Evolutionary conservation across 2,329 filamentous ascomycete species (phyloP).

Genomic region (Aureobasidium subglaciale): DNA sequence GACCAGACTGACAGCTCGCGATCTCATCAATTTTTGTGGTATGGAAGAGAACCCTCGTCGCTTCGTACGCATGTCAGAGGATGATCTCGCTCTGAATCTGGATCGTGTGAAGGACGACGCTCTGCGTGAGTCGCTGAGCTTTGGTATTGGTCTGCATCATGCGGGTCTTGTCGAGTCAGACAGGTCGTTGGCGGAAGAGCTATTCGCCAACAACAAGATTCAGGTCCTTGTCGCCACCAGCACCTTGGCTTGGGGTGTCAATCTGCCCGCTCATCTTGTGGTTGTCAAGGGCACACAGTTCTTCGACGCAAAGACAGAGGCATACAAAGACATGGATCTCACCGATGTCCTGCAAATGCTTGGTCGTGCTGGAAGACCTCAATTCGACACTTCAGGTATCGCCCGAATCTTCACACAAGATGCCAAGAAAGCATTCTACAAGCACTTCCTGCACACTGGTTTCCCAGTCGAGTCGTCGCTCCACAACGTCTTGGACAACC

Average conservation of each 20-base stretch:
- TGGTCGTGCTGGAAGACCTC: constrained; percentile 86
- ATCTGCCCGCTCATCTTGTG: constrained; percentile 90
- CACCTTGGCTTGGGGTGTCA: constrained; percentile 96
- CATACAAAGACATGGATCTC: constrained; percentile 97
- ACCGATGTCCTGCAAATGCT: constrained; percentile 98
- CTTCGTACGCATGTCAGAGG: constrained; percentile 90
- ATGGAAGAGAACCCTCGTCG: constrained; percentile 97
- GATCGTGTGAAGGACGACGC: constrained; percentile 86
- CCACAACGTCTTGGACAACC: constrained; percentile 94
- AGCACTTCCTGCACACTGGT: constrained; percentile 95
- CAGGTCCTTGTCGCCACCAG: constrained; percentile 94
- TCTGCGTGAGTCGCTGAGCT: constrained; percentile 86
- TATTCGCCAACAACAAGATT: constrained; percentile 96
- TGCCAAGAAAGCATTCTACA: constrained; percentile 97
- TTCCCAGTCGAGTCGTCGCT: constrained; percentile 96
- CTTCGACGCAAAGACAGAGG: constrained; percentile 96
- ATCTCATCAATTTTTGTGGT: constrained; percentile 93
- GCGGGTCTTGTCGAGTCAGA: constrained; percentile 94
- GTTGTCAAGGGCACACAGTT: constrained; percentile 98
- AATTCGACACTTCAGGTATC: constrained; percentile 93
- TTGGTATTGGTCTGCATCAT: constrained; percentile 95
- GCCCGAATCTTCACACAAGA: constrained; percentile 97
- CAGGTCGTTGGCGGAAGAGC: constrained; percentile 81
- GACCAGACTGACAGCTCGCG: constrained; percentile 88
- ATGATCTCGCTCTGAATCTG: constrained; percentile 85